These are phyloP conservation scores for Pseudofabraea citricarpa DNA, from an alignment of 2,329 filamentous ascomycete species.

Conservation along the genomic window DNA sequence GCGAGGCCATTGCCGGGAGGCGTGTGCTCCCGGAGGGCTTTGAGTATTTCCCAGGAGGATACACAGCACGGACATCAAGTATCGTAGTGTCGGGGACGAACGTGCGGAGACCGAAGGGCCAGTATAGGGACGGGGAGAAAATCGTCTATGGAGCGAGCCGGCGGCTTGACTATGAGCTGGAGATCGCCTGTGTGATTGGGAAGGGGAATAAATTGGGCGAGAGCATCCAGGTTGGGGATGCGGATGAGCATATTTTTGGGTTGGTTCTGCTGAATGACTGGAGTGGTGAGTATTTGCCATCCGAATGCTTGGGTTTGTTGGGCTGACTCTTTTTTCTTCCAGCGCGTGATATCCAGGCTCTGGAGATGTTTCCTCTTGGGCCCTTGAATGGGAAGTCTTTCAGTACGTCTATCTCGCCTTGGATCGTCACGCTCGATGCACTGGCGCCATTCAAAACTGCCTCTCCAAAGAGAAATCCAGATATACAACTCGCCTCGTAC, in stretches of 20 bases:
- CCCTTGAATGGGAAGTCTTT: conserved; percentile 59
- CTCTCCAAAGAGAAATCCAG: conserved; percentile 17
- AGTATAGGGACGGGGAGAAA: conserved; percentile 27
- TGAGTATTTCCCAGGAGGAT: conserved; percentile 45
- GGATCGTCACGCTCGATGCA: conserved; percentile 57
- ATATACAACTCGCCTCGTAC: conserved; percentile 20
- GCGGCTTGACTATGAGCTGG: conserved; percentile 31
- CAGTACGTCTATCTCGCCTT: conserved; percentile 54
- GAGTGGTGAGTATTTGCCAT: conserved; percentile 33
- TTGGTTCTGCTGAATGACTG: conserved; percentile 61
- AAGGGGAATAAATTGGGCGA: conserved; percentile 33
- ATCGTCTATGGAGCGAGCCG: conserved; percentile 12
- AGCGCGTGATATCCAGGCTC: conserved; percentile 56
- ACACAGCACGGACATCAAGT: conserved; percentile 49
- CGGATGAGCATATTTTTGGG: conserved; percentile 57
- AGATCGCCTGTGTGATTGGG: conserved; percentile 17
- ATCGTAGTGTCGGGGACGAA: conserved; percentile 44
- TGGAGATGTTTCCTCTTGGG: conserved; percentile 57
- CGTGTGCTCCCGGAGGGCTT: conserved; percentile 39
- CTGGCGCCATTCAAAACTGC: conserved; percentile 24
- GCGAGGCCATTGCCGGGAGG: conserved; percentile 34
- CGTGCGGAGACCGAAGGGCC: conserved; percentile 42
- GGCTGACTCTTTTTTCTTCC: not conserved
- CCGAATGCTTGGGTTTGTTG: not conserved
- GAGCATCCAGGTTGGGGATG: conserved; percentile 37